Conservation (phyloP, 192 early-diverging fungal species). For the Nowakowskiella sp. region DNA sequence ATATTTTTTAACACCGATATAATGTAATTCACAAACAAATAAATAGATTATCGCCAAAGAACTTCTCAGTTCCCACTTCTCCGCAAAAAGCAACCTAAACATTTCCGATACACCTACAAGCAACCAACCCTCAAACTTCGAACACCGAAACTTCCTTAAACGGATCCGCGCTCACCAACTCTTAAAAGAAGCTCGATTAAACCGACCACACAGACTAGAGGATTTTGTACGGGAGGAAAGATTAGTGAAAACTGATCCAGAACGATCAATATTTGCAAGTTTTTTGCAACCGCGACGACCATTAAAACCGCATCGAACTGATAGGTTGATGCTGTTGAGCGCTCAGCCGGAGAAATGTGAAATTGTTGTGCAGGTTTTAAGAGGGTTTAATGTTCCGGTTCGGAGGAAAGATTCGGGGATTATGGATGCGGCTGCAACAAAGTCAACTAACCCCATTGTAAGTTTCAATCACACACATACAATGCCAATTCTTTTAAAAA, state of each 20-base stretch:
- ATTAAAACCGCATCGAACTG: constrained; percentile 32
- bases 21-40: too few relatives aligned
- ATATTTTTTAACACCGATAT: too few relatives aligned
- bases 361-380: constrained; percentile 35
- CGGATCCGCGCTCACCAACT: constrained; percentile 42
- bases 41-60: too few relatives aligned
- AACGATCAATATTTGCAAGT: constrained; percentile 13
- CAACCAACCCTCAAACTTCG: too few relatives aligned
- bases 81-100: too few relatives aligned
- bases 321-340: constrained; percentile 11
- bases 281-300: constrained; percentile 34
- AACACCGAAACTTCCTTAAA: constrained; percentile 41
- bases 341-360: constrained; percentile 32
- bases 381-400: constrained; percentile 37
- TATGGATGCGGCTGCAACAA: constrained; percentile 9
- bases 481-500: constrained; percentile 7
- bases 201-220: constrained; percentile 28
- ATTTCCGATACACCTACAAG: too few relatives aligned
- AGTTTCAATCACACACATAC: constrained; percentile 1
- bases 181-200: constrained; percentile 21
- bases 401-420: constrained; percentile 18
- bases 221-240: constrained; percentile 44
- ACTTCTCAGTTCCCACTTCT: too few relatives aligned
- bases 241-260: constrained; percentile 13
- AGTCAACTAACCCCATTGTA: neutral